Base-by-base conservation (phyloP, 1,284 basidiomycete species). In the Ustanciosporium gigantosporum region DNA sequence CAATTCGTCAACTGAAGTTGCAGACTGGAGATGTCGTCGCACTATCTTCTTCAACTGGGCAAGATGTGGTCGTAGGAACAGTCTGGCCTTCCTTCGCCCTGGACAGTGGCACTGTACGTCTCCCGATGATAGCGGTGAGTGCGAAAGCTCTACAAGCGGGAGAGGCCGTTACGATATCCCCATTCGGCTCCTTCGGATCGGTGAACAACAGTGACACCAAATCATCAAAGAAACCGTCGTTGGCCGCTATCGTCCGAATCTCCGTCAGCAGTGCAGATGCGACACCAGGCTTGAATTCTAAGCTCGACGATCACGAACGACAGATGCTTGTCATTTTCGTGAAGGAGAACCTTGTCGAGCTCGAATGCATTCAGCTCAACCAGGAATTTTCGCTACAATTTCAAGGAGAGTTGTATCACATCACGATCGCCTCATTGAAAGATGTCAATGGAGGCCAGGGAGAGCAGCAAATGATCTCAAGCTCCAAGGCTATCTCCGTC, bases 371-470 rank as follows among this genome's bases (percentile, higher is more conserved):
- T 25, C 39, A 37, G 31, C 36, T 36, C 3, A 45, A 41, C 17
- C 47, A 50, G 22, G 32, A 23, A 15, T 11, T 53, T 13, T 37
- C 48, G 9, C 17, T 62, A 31, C 35, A 35, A 16, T 52, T 56
- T 7, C 67, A 53, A 20, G 59, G 56, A 16, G 19, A 20, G 2
- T 29, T 53, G 6, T 44, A 27, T 19, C 19, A 40, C 29, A 27
- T 39, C 17, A 14, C 0, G 15, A 21, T 46, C 17, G 21, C 38
- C 2, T 21, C 2, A 17, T 1, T 60, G 90, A 89, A 89, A 31
- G 87, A 88, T 68, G 79, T 88, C 17, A 87, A 86, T 88, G 74
- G 80, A 82, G 4, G 62, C 90, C 43, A 82, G 86, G 57, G 80
- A 89, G 23, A 73, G 77, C n/a, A 19, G 6, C 15, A 90, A 3